Evolutionary conservation across 2,329 filamentous ascomycete genomes (phyloP), one percentile per base, ranked within the genome.

Genomic region (Fusarium cicatricum): DNA sequence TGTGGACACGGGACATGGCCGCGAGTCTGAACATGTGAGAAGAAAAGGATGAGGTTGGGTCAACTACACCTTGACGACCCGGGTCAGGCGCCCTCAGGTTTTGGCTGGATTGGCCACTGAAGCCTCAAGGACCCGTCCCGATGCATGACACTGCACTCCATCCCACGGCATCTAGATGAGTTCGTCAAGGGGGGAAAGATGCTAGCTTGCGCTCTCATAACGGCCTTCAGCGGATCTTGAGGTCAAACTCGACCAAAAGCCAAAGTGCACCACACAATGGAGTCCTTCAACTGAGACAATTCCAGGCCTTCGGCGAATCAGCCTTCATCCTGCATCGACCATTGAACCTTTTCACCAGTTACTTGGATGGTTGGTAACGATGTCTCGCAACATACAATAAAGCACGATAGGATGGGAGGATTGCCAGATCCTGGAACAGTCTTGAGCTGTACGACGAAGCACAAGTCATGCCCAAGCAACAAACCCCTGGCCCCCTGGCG

Each of bases 71-170:
- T 66, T 45, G 46, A 66, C 52, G 56, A 37, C 52, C 47, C 55
- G 55, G 66, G 65, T 68, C 65, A 68, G 65, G 67, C 67, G 67
- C 59, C 41, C 58, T 62, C 56, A 46, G 39, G 26, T 54, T 52
- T 50, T 21, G 51, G 63, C 34, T 50, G 66, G 66, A 68, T 69
- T 69, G 66, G 66, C 38, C 47, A 44, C 31, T 38, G 55, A 51
- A 38, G 42, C 48, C 56, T 49, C 42, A 32, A 40, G 58, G 64
- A 53, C 63, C 63, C 63, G 49, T 67, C 55, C 40, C 55, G 52
- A 65, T 68, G 65, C 60, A 63, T 57, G 47, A 39, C 47, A 47
- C 45, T 51, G 46, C 55, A 53, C 47, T 58, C 55, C 56, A 60
- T 60, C 55, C 42, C 43, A 57, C 52, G 40, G 46, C 31, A 34